phyloP scores from a whole-genome alignment of 257 asterid species.

The Ajuga chamaepitys region DNA sequence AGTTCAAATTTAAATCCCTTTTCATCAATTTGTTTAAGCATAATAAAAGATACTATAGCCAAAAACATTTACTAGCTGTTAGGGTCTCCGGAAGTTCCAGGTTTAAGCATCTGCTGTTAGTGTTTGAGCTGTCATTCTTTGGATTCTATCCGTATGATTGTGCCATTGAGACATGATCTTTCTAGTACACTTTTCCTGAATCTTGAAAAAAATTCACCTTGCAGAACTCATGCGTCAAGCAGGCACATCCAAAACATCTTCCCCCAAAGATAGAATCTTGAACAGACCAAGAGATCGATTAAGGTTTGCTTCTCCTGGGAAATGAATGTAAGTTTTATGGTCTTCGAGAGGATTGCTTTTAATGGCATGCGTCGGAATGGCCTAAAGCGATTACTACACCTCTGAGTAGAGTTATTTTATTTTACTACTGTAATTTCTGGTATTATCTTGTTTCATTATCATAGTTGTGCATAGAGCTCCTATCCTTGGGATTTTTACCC shows the following conservation, averaged over 20 bases:
- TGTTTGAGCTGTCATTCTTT: not conserved
- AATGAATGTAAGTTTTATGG: slow-evolving; percentile 24
- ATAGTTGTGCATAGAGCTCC: slow-evolving; percentile 26
- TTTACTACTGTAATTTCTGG: not conserved
- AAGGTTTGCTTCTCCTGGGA: slow-evolving; percentile 71
- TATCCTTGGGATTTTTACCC: slow-evolving; percentile 6
- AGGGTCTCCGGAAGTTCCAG: not conserved
- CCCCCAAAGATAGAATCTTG: slow-evolving; percentile 64
- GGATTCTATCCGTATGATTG: too few species aligned
- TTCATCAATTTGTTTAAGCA: too few species aligned
- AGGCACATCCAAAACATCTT: slow-evolving; percentile 58
- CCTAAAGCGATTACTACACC: not conserved
- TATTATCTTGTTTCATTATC: slow-evolving; percentile 8
- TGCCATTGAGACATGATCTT: too few species aligned
- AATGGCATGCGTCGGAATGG: not conserved
- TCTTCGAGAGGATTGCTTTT: not conserved
- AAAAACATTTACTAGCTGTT: not conserved
- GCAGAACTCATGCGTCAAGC: slow-evolving; percentile 91
- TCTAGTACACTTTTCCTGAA: too few species aligned
- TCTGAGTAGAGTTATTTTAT: not conserved
- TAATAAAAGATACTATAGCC: too few species aligned
- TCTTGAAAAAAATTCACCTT: slow-evolving; percentile 14
- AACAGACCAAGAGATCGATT: slow-evolving; percentile 52
- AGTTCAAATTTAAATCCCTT: too few species aligned
- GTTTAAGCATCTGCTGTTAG: not conserved